Evolutionary conservation across 441 rosid species (phyloP), one percentile per base, ranked within the genome.

Genomic region (Adansonia madagascariensis): DNA sequence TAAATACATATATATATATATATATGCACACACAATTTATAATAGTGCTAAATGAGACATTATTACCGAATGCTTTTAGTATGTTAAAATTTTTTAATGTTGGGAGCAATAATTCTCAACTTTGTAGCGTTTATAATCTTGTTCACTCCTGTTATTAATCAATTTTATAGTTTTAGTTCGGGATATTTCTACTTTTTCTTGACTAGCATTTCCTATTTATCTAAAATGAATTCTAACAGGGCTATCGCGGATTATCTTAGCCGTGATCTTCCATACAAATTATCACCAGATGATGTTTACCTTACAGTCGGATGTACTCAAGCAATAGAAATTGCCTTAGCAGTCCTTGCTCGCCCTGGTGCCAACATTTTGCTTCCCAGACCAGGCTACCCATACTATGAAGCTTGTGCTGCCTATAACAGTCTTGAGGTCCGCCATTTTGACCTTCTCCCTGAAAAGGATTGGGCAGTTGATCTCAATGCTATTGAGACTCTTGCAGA

Each of bases 371-470:
- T 87, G 77, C 81, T 88, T 35, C 87, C 89, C 3, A 84, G 88
- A 64, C 92, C 91, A 31, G 84, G 92, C 8, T 89, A 75, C 66
- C 91, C 89, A 17, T 74, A 73, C 75, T 86, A 89, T 69, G 89
- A 89, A 43, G 78, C 77, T 75, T 83, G 81, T 52, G 86, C 88
- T 71, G 53, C 64, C 5, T 77, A 49, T 75, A 79, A 79, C 43
- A 72, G 77, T 43, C 80, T 90, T 18, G 85, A 87, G 81, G 66
- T 81, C 27, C 88, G 89, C 3, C 86, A 84, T 77, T 84, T 80
- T 66, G 88, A 87, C 82, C 91, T 88, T 78, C 89, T 90, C 55
- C 91, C 87, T 1, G 84, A 86, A 2, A 85, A 79, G 73, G 87
- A 80, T 56, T 88, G 88, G 93, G 88, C 84, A 59, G 86, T 86